A percentile compares a stretch with the other conserved stretches of the same genome.
phyloP scores from a whole-genome alignment of 2,329 filamentous ascomycete genomes.

The Pseudogymnoascus sp. region DNA sequence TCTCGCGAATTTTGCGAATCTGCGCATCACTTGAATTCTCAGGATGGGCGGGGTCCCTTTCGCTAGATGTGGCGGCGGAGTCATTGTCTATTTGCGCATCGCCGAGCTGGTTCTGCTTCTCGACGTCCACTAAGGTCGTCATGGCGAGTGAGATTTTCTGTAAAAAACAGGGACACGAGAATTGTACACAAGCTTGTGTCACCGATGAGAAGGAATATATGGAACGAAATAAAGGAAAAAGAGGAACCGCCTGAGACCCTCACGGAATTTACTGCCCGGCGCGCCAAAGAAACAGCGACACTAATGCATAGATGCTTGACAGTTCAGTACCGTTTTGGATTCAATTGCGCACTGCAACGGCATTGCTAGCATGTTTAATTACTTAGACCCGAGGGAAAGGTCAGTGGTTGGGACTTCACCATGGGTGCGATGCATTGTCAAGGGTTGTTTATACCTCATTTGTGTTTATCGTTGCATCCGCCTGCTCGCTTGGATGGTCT shows the following conservation, averaged over 20 bases:
- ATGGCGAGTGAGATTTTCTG: neutral
- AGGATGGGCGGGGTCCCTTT: neutral
- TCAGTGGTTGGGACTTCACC: neutral
- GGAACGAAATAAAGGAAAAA: neutral
- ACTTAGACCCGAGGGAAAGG: neutral
- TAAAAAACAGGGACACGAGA: neutral
- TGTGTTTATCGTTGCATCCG: too few relatives aligned
- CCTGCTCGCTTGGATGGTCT: neutral
- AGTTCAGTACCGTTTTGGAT: neutral
- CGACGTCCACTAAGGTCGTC: constrained; percentile 1
- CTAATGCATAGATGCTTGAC: neutral
- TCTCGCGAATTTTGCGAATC: constrained; percentile 4
- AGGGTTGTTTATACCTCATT: neutral
- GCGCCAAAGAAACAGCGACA: neutral
- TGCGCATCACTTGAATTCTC: neutral
- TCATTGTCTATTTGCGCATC: constrained; percentile 1
- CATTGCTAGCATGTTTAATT: neutral
- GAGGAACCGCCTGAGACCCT: neutral
- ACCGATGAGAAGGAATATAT: neutral
- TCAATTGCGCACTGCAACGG: neutral
- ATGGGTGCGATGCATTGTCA: neutral
- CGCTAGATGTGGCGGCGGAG: neutral
- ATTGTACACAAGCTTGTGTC: neutral
- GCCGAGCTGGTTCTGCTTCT: neutral
- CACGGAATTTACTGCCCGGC: neutral